Percentiles rank a stretch among this genome's conserved stretches.
Evolutionary conservation across 2,329 filamentous ascomycete species (phyloP).

Genomic region (Grosmannia serpens): DNA sequence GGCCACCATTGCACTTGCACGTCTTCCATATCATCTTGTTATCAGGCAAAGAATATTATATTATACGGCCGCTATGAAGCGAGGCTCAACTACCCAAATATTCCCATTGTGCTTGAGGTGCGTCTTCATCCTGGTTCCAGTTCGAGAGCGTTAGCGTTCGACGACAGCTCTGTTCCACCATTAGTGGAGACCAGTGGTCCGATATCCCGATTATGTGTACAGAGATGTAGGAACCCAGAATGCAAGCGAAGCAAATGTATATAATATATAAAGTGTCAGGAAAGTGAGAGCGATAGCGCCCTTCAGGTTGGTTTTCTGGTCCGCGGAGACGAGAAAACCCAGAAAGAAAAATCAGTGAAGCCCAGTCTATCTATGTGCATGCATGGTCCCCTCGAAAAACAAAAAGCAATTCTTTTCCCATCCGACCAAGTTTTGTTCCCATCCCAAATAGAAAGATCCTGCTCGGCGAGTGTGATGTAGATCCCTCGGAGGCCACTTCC

Average conservation of each 20-base stretch:
- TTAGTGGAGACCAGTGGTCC: not conserved
- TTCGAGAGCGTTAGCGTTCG: not conserved
- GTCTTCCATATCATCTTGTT: not conserved
- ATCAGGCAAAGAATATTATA: not conserved
- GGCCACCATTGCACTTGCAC: too few relatives aligned
- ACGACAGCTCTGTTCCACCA: not conserved
- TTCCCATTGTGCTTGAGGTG: not conserved
- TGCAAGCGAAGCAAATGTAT: not conserved
- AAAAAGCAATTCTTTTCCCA: slow-evolving; percentile 8
- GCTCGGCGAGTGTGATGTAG: not conserved
- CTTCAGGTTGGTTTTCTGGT: not conserved
- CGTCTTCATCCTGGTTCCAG: not conserved
- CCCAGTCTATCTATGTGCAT: slow-evolving; percentile 3
- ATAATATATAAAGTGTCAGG: not conserved
- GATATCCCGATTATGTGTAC: not conserved
- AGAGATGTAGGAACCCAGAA: not conserved
- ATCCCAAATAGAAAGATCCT: not conserved
- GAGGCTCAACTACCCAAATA: not conserved
- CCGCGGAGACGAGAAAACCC: not conserved
- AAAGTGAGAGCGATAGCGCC: not conserved
- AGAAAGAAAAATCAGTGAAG: not conserved
- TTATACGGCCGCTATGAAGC: not conserved
- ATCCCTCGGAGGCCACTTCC: not conserved
- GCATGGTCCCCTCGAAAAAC: not conserved
- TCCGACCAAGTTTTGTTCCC: slow-evolving; percentile 5